Evolutionary conservation across 192 early-diverging fungal genomes (phyloP).

Genomic region (Gamsiella multidivaricata): DNA sequence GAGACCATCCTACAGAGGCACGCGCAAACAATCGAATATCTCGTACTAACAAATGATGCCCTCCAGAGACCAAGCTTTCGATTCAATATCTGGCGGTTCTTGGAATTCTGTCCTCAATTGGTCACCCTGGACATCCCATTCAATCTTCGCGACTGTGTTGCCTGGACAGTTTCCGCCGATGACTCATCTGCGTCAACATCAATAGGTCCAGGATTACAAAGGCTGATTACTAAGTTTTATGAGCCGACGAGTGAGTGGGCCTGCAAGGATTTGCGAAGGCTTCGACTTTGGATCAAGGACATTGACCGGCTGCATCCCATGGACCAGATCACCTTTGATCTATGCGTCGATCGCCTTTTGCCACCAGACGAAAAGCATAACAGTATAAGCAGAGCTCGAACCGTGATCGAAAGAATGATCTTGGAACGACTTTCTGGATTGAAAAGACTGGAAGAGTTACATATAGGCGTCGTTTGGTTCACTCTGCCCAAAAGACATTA

Average conservation of each 20-base stretch:
- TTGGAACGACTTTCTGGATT: slow-evolving; percentile 21
- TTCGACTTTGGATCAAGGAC: slow-evolving; percentile 28
- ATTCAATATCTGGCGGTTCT: slow-evolving; percentile 38
- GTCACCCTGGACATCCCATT: slow-evolving; percentile 13
- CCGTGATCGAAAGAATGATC: slow-evolving; percentile 23
- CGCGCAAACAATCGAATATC: slow-evolving; percentile 5
- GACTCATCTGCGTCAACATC: too few relatives aligned
- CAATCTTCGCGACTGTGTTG: slow-evolving; percentile 1
- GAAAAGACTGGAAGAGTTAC: slow-evolving; percentile 12
- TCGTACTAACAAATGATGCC: slow-evolving; percentile 3
- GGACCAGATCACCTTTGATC: slow-evolving; percentile 33
- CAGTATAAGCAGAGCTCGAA: slow-evolving; percentile 3
- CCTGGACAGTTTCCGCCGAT: neutral
- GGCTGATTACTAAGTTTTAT: neutral
- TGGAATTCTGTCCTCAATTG: slow-evolving; percentile 25
- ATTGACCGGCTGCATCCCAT: slow-evolving; percentile 22
- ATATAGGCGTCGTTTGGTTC: slow-evolving; percentile 33
- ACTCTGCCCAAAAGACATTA: neutral
- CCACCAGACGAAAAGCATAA: slow-evolving; percentile 19
- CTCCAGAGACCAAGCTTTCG: neutral
- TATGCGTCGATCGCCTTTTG: slow-evolving; percentile 30
- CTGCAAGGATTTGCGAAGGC: slow-evolving; percentile 17
- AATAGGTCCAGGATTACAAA: neutral
- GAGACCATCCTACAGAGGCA: slow-evolving; percentile 13
- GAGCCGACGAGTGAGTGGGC: slow-evolving; percentile 29